phyloP scores from a whole-genome alignment of 768 basidiomycete genomes.

The Trametes punicea region DNA sequence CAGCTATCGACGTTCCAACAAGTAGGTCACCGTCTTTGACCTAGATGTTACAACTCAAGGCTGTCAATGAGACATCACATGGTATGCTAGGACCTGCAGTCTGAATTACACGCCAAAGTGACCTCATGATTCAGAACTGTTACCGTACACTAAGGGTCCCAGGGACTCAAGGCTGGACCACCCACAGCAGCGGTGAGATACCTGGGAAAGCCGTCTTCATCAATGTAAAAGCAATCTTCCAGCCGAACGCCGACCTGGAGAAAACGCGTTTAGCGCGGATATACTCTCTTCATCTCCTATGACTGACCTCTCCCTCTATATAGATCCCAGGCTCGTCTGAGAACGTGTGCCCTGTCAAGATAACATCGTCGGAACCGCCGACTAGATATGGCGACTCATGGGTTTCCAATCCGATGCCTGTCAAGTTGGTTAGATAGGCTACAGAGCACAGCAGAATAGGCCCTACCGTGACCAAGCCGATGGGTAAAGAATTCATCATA shows the following conservation, averaged over 20 bases:
- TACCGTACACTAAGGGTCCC: constrained; percentile 36
- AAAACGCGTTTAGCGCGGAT: constrained; percentile 3
- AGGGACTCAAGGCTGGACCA: constrained; percentile 45
- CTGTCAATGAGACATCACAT: too few species aligned
- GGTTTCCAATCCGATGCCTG: constrained; percentile 81
- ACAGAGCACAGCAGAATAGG: neutral
- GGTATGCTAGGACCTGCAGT: too few species aligned
- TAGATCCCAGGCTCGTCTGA: constrained; percentile 81
- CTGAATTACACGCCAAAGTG: neutral
- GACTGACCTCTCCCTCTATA: constrained; percentile 58
- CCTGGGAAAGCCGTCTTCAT: constrained; percentile 47
- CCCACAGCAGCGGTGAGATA: constrained; percentile 67
- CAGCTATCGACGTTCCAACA: too few species aligned
- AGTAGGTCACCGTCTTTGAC: too few species aligned
- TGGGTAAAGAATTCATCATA: constrained; percentile 72
- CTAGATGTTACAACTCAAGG: neutral
- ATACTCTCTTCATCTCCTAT: neutral
- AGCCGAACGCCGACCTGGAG: constrained; percentile 70
- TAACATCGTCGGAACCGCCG: constrained; percentile 58
- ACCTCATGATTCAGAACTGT: neutral
- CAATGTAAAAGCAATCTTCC: constrained; percentile 80
- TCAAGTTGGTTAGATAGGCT: too few species aligned
- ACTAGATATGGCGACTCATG: constrained; percentile 82
- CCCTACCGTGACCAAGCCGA: constrained; percentile 71
- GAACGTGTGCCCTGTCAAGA: constrained; percentile 68